Conservation (phyloP, 345 rosid genomes). For the Cardamine resedifolia region DNA sequence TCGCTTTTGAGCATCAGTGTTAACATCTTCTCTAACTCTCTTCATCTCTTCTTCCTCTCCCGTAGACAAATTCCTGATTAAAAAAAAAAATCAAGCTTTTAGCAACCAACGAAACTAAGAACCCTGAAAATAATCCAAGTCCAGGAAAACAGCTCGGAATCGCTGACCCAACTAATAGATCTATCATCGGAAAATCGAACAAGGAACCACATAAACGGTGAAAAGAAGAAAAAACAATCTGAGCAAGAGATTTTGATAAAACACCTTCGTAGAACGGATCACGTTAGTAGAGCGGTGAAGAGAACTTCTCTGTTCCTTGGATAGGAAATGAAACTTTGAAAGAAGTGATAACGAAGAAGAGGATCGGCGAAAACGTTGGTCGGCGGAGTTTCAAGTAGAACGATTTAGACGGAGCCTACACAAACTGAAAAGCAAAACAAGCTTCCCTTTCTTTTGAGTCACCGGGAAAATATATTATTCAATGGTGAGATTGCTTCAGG, state of each 20-base stretch:
- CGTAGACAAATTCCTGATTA: neutral
- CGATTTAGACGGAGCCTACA: conserved; percentile 2
- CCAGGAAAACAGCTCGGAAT: conserved; percentile 23
- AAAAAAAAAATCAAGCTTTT: conserved; percentile 34
- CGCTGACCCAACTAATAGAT: neutral
- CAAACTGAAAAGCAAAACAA: conserved; percentile 13
- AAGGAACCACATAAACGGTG: neutral
- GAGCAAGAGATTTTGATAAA: conserved; percentile 30
- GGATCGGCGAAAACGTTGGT: conserved; percentile 19
- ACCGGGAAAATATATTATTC: neutral
- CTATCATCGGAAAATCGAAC: conserved; percentile 15
- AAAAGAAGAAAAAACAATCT: neutral
- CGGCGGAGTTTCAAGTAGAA: conserved; percentile 19
- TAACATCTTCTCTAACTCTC: conserved; percentile 75
- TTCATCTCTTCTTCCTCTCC: conserved; percentile 49
- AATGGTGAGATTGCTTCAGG: conserved; percentile 2
- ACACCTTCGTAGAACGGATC: conserved; percentile 27
- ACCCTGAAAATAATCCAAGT: conserved; percentile 39
- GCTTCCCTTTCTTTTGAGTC: neutral
- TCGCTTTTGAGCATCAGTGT: conserved; percentile 45
- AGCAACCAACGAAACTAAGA: conserved; percentile 46
- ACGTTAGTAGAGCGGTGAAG: conserved; percentile 18
- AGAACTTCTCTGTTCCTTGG: neutral
- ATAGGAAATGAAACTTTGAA: neutral
- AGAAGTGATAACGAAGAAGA: neutral